Evolutionary conservation across 2,329 filamentous ascomycete genomes (phyloP).

Genomic region (Talaromyces pinophilus): DNA sequence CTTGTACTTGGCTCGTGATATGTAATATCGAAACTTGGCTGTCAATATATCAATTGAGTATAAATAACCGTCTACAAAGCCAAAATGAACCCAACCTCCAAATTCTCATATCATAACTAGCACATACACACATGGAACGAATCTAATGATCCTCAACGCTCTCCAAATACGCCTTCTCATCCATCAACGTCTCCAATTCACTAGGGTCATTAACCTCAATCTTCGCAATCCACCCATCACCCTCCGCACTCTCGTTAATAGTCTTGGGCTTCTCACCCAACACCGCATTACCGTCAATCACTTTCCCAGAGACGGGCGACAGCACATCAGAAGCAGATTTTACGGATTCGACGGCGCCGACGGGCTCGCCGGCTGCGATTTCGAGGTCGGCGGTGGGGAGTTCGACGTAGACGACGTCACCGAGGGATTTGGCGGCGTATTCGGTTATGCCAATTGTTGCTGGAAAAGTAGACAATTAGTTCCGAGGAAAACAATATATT

Average conservation of each 20-base stretch:
- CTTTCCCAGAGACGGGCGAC: constrained; percentile 75
- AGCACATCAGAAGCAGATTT: constrained; percentile 99
- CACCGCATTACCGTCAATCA: constrained; percentile 70
- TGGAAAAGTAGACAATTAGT: constrained; percentile 31
- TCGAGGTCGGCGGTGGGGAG: constrained; percentile 72
- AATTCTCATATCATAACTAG: constrained; percentile 30
- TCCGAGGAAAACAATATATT: not conserved
- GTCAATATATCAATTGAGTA: not conserved
- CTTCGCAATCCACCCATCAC: constrained; percentile 90
- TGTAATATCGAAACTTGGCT: not conserved
- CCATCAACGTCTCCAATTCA: constrained; percentile 77
- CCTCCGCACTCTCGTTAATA: constrained; percentile 90
- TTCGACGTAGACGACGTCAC: constrained; percentile 97
- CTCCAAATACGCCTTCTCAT: constrained; percentile 71
- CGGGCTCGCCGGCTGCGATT: constrained; percentile 74
- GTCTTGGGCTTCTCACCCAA: constrained; percentile 82
- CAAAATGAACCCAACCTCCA: not conserved
- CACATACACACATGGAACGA: not conserved
- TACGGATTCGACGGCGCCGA: constrained; percentile 95
- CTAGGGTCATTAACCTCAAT: constrained; percentile 70
- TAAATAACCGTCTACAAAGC: not conserved
- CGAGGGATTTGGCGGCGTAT: constrained; percentile 88
- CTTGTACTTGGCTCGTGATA: not conserved
- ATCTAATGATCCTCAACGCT: constrained; percentile 60
- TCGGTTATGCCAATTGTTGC: constrained; percentile 79